A percentile compares a stretch with the other conserved stretches of the same genome.
phyloP scores from a whole-genome alignment of 1,284 basidiomycete species.

The Sutorius eximius region DNA sequence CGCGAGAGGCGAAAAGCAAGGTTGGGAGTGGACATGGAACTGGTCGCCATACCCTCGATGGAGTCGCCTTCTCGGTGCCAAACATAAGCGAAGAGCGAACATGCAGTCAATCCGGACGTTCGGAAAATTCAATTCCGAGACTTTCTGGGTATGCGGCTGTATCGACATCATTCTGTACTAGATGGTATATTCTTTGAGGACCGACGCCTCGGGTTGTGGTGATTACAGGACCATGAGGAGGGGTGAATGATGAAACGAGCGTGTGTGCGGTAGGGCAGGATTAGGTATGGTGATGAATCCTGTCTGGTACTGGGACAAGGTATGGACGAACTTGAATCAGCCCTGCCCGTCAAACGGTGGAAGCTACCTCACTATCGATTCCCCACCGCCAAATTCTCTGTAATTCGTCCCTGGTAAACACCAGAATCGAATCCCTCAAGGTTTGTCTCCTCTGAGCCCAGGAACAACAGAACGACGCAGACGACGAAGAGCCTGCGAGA shows the following conservation, averaged over 20 bases:
- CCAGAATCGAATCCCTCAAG: constrained; percentile 68
- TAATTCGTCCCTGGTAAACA: constrained; percentile 72
- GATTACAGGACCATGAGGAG: constrained; percentile 38
- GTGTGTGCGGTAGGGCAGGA: constrained; percentile 58
- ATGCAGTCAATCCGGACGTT: too few species aligned
- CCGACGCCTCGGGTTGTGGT: constrained; percentile 61
- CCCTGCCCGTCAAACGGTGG: background rate
- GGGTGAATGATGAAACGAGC: constrained; percentile 42
- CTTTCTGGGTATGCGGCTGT: constrained; percentile 41
- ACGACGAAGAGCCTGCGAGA: constrained; percentile 44
- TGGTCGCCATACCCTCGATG: too few species aligned
- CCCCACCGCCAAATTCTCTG: constrained; percentile 92
- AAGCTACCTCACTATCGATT: constrained; percentile 62
- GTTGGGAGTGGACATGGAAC: background rate
- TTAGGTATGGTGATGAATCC: constrained; percentile 61
- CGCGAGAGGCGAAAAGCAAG: constrained; percentile 40
- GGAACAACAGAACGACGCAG: constrained; percentile 55
- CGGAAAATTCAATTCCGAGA: too few species aligned
- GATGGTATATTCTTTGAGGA: constrained; percentile 62
- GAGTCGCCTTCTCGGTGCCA: background rate
- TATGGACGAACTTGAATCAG: constrained; percentile 6
- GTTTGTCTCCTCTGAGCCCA: constrained; percentile 54
- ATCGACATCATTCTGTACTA: constrained; percentile 26
- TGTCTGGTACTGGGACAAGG: constrained; percentile 59
- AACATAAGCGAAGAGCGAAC: background rate